phyloP scores from a whole-genome alignment of 1,139 yeast genomes.

The Entelexis sorbosivorans region DNA sequence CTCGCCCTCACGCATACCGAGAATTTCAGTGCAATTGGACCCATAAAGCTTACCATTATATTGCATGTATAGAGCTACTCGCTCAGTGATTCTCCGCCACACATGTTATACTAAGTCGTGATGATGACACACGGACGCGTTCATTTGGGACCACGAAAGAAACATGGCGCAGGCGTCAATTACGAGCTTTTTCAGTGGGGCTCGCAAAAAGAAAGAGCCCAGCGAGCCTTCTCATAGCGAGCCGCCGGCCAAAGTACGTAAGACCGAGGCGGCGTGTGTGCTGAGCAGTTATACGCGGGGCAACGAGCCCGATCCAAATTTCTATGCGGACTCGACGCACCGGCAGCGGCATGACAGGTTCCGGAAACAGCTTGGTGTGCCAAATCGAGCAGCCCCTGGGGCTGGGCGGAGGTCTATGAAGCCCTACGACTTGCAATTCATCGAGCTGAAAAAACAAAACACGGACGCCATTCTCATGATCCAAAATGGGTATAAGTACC shows the following conservation, averaged over 20 bases:
- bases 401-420: constrained; percentile 35
- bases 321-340: neutral
- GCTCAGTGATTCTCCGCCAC: too few species aligned
- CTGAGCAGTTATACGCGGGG: constrained; percentile 3
- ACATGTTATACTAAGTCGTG: neutral
- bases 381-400: neutral
- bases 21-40: too few species aligned
- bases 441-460: constrained; percentile 49
- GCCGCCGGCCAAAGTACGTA: neutral
- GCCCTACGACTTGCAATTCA: constrained; percentile 70
- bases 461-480: constrained; percentile 61
- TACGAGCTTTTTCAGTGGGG: constrained; percentile 14
- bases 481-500: constrained; percentile 86
- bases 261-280: neutral
- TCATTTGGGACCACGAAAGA: neutral
- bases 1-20: too few species aligned
- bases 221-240: neutral
- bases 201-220: neutral
- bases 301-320: neutral
- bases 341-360: constrained; percentile 7
- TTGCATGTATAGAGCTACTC: too few species aligned
- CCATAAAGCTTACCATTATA: too few species aligned
- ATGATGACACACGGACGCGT: constrained; percentile 1
- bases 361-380: neutral
- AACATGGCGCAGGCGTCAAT: constrained; percentile 17